Percentiles rank a stretch among this genome's conserved stretches.
These are phyloP conservation scores for Miamiensis avidus DNA, from an alignment of 169 alveolate genomes.

Conservation along the genomic window DNA sequence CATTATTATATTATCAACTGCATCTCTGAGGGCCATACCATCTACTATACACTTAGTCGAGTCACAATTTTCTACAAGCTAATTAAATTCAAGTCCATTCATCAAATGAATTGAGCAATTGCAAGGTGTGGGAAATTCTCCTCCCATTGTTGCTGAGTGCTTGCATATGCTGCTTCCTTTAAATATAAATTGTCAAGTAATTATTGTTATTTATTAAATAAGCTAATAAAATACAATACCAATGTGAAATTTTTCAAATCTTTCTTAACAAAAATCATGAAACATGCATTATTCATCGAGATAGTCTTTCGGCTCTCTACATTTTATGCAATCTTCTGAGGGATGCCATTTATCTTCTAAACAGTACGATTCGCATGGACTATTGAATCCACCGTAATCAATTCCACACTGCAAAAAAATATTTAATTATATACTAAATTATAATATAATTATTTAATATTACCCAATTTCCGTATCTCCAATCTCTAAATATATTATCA, in stretches of 20 bases:
- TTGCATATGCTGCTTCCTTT: neutral
- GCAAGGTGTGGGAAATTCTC: neutral
- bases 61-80: neutral
- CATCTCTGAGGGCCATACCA: neutral
- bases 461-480: neutral
- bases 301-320: neutral
- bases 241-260: neutral
- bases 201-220: too few relatives aligned
- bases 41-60: neutral
- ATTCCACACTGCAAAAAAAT: neutral
- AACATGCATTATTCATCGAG: neutral
- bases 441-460: too few relatives aligned
- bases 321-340: neutral
- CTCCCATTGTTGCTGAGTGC: neutral
- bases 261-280: neutral
- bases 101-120: neutral
- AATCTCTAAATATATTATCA: neutral
- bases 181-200: too few relatives aligned
- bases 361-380: neutral
- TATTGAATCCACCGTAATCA: neutral
- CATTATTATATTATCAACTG: neutral
- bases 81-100: neutral
- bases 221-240: neutral
- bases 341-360: neutral
- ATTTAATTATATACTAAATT: too few relatives aligned